Conservation (phyloP, 352 stramenopile species). For the Albugo candida region DNA sequence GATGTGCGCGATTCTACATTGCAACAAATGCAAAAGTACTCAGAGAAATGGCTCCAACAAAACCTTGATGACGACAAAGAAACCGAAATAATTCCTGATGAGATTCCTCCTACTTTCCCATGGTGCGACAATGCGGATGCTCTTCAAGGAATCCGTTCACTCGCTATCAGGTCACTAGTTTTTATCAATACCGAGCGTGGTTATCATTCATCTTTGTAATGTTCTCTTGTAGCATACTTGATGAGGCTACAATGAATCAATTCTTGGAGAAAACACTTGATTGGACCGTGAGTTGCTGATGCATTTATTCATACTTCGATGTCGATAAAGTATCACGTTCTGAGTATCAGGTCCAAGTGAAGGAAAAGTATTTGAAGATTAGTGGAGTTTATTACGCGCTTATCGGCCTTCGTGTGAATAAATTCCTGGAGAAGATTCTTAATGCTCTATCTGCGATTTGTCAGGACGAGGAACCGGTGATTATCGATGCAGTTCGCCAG, state of each 20-base stretch:
- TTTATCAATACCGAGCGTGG: too few relatives aligned
- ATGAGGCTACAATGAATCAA: conserved; percentile 19
- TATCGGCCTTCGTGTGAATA: conserved; percentile 41
- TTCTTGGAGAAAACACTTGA: conserved; percentile 55
- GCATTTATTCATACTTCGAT: neutral
- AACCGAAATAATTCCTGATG: too few relatives aligned
- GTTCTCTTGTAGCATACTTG: conserved; percentile 15
- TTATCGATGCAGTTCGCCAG: conserved; percentile 37
- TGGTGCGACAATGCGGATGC: too few relatives aligned
- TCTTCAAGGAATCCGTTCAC: neutral
- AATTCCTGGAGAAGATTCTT: conserved; percentile 57
- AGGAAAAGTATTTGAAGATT: conserved; percentile 51
- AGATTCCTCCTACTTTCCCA: too few relatives aligned
- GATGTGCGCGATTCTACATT: conserved; percentile 28
- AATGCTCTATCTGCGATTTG: conserved; percentile 47
- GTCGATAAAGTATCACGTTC: neutral
- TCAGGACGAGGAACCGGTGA: conserved; percentile 42
- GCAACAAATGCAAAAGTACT: conserved; percentile 24
- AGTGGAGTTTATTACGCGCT: conserved; percentile 45
- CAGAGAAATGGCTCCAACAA: conserved; percentile 18
- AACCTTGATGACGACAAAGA: conserved; percentile 1
- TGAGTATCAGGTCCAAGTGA: conserved; percentile 27
- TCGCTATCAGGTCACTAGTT: conserved; percentile 13
- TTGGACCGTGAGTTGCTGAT: conserved; percentile 27
- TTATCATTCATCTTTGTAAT: neutral